A percentile compares a stretch with the other conserved stretches of the same genome.
Conservation (phyloP, 371 early-diverging fungal genomes). For the Mortierella sp. region DNA sequence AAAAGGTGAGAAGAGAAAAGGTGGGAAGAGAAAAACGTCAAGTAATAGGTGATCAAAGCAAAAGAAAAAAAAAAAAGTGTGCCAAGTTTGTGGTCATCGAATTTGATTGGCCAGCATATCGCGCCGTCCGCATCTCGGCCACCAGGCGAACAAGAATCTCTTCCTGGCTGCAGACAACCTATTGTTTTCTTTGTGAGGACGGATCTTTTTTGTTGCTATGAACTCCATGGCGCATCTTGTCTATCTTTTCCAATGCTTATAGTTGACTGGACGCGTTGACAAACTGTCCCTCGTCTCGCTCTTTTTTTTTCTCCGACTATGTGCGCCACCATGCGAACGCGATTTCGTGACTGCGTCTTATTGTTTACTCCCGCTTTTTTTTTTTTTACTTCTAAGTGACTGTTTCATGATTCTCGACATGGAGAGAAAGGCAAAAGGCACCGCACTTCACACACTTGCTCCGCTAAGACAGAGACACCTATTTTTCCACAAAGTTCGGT, state of each 20-base stretch:
- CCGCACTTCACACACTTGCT: background rate
- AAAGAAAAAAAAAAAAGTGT: background rate
- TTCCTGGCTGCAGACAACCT: background rate
- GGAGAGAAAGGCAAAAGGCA: background rate
- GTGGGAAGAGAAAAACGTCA: background rate
- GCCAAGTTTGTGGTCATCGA: background rate
- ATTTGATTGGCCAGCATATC: conserved; percentile 3
- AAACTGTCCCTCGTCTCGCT: background rate
- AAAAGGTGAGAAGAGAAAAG: background rate
- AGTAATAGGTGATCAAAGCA: background rate
- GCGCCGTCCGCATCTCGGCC: background rate
- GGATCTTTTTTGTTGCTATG: too few species aligned
- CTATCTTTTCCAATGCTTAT: too few species aligned
- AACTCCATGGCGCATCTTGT: too few species aligned
- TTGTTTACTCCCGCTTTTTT: background rate
- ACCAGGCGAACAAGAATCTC: background rate
- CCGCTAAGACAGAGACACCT: background rate
- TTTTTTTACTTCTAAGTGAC: background rate
- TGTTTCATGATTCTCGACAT: background rate
- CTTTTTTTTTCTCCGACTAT: too few species aligned
- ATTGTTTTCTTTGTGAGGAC: background rate
- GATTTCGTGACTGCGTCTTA: background rate
- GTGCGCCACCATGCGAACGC: background rate
- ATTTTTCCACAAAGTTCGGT: too few species aligned
- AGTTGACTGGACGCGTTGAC: too few species aligned